These are phyloP conservation scores for Halophytophthora batemanensis DNA, from an alignment of 352 stramenopile genomes.

Conservation along the genomic window DNA sequence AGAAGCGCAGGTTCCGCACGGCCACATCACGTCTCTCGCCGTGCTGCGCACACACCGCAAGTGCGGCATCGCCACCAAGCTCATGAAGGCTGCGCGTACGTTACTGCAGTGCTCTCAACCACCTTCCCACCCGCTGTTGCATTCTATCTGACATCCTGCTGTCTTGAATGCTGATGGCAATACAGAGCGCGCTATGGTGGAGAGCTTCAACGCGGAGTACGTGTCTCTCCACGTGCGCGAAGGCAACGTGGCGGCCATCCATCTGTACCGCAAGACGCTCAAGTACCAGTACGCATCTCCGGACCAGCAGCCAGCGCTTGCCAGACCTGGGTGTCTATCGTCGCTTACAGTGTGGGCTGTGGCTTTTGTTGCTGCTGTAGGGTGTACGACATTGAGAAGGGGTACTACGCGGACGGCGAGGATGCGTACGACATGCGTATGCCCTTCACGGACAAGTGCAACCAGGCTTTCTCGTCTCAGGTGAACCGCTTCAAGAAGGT, in stretches of 20 bases:
- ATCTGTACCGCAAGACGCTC: constrained; percentile 98
- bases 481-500: constrained; percentile 83
- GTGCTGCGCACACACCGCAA: constrained; percentile 97
- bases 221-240: constrained; percentile 99
- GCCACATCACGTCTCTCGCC: constrained; percentile 99
- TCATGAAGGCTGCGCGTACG: constrained; percentile 95
- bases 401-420: constrained; percentile 99
- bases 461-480: constrained; percentile 80
- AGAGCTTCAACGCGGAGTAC: constrained; percentile 98
- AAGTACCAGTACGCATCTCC: constrained; percentile 89
- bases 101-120: constrained; percentile 5
- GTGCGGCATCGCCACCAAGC: constrained; percentile 95
- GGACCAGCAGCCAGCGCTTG: too few relatives aligned
- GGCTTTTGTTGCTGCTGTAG: constrained; percentile 26
- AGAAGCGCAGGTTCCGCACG: constrained; percentile 87
- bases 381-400: constrained; percentile 98
- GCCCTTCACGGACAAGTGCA: constrained; percentile 91
- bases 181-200: constrained; percentile 93
- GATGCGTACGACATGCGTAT: constrained; percentile 99
- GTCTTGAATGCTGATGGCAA: neutral
- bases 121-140: neutral
- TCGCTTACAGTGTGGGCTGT: neutral
- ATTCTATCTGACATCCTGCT: neutral
- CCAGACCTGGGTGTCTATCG: too few relatives aligned
- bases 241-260: constrained; percentile 97